A percentile compares a stretch with the other conserved stretches of the same genome.
phyloP scores from a whole-genome alignment of 1,284 basidiomycete species.

The Malassezia restricta region DNA sequence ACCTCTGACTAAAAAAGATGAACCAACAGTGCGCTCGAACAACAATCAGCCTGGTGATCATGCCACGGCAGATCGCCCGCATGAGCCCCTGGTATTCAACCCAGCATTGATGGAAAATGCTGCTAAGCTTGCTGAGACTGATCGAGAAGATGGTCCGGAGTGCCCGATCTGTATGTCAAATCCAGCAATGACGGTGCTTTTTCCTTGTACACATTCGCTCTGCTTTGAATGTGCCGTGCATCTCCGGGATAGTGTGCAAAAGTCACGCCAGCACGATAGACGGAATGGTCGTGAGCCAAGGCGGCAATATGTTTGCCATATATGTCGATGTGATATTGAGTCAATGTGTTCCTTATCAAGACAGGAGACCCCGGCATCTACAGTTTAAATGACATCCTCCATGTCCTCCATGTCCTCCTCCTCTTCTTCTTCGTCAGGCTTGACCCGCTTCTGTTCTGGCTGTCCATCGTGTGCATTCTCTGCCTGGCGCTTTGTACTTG shows the following conservation, averaged over 20 bases:
- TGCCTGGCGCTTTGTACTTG: background rate
- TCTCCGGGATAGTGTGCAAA: constrained; percentile 36
- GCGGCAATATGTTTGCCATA: constrained; percentile 38
- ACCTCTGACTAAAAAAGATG: constrained; percentile 21
- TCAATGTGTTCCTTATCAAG: constrained; percentile 7
- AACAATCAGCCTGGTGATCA: background rate
- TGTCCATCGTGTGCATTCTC: constrained; percentile 8
- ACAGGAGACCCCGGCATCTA: background rate
- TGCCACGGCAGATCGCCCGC: background rate
- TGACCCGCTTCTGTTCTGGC: background rate
- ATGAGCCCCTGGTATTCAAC: background rate
- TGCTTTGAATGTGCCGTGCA: constrained; percentile 42
- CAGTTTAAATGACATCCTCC: constrained; percentile 30
- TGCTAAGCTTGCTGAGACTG: background rate
- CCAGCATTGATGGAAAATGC: background rate
- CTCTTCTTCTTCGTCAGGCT: constrained; percentile 10
- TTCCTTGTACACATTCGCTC: constrained; percentile 44
- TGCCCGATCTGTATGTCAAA: constrained; percentile 40
- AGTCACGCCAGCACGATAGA: constrained; percentile 27
- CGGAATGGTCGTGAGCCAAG: constrained; percentile 32
- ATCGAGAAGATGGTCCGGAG: constrained; percentile 25
- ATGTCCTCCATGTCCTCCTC: constrained; percentile 36
- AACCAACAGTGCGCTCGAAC: constrained; percentile 13
- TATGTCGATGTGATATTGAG: constrained; percentile 25
- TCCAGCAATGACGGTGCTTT: constrained; percentile 35